Base-by-base conservation (phyloP, 371 early-diverging fungal species). In the Apophysomyces trapeziformis region DNA sequence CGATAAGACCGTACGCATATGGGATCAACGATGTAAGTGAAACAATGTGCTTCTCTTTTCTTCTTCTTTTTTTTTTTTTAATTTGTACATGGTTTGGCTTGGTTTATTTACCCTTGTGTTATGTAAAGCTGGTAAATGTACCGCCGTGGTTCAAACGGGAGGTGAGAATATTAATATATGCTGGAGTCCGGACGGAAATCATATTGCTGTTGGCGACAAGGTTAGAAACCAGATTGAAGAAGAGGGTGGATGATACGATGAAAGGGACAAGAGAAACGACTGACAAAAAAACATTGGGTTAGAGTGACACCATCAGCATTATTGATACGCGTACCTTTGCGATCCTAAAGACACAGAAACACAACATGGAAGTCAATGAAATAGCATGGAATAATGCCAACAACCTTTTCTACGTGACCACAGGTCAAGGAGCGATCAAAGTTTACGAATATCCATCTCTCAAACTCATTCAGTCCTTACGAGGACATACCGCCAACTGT, bases 81-180 rank as follows among this genome's bases (percentile, higher is more conserved):
- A 1, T 13, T 6, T 32, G 2, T 54, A 46, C 50, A 58, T 16
- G 21, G 32, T 26, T 26, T 26, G 32, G 32, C 32, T 1, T 26
- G 32, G 32, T 26, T 56, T 38, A 45, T 16, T 43, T 18, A 1
- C 5, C 12, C 16, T 54, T 60, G 50, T 54, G 43, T 26, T 26
- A 26, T 37, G 18, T 39, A 32, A 37, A 88, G 89, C 89, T 35
- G 87, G 84, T 6, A 86, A 88, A 68, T 83, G 90, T 62, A 85
- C 85, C 7, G 82, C 86, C 7, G 78, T 81, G 13, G 77, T 93
- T 7, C 77, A 82, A 35, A 95, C 96, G 8, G 79, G 77, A 3
- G 94, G 94, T 1, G 93, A 93, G 68, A 94, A 94, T 70, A 93
- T 95, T 78, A 94, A 93, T 74, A 87, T 93, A 36, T 87, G 89